These are phyloP conservation scores for Symbiodinium pilosum DNA, from an alignment of 73 alveolate genomes.

Conservation along the genomic window DNA sequence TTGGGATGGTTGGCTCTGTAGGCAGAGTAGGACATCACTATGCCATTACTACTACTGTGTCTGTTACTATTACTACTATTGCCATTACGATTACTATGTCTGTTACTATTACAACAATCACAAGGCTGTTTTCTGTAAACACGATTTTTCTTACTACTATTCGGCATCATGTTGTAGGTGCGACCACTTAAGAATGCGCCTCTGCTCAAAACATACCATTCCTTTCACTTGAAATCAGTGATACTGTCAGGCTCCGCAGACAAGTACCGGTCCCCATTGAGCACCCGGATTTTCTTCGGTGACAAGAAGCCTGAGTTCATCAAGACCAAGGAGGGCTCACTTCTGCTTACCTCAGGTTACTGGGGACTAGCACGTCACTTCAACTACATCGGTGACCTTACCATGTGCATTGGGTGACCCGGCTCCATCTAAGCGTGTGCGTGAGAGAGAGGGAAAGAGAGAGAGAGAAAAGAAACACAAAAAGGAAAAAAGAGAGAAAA, in stretches of 20 bases:
- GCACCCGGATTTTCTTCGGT: slow-evolving; percentile 69
- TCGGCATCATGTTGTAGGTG: no score
- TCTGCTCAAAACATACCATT: no score
- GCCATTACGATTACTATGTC: no score
- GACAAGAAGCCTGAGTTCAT: slow-evolving; percentile 95
- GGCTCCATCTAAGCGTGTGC: background rate
- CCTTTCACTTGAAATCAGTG: no score
- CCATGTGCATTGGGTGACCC: slow-evolving; percentile 93
- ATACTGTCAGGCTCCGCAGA: background rate
- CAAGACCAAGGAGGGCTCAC: slow-evolving; percentile 95
- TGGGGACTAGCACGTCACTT: slow-evolving; percentile 95
- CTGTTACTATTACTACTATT: no score
- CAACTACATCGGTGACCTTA: slow-evolving; percentile 95
- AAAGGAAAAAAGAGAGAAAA: background rate
- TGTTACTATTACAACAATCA: no score
- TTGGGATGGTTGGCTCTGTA: background rate
- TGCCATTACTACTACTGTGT: no score
- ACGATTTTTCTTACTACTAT: no score
- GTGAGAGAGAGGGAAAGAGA: background rate
- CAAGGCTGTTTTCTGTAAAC: no score
- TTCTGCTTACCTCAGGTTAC: slow-evolving; percentile 95
- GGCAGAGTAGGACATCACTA: no score
- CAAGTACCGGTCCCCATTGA: slow-evolving; percentile 30
- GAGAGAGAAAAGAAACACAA: no score
- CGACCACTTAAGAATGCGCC: no score